Evolutionary conservation across 2,329 filamentous ascomycete genomes (phyloP).

Genomic region (Aurifilum marmelostoma): DNA sequence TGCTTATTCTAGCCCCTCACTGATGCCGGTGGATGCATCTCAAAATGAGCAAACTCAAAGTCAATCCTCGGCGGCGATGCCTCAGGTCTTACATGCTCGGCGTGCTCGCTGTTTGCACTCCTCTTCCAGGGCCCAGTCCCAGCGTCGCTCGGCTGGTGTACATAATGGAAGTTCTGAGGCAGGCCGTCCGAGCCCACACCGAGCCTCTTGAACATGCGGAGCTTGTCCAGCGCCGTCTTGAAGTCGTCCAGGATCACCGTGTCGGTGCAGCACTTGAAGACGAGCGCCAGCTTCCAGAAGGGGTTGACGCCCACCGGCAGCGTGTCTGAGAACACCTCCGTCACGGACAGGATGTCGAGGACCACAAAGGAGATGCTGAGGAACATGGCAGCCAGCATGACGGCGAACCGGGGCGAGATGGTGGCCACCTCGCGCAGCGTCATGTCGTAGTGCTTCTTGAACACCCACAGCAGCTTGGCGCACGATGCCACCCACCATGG

Average conservation of each 20-base stretch:
- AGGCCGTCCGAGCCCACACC: slow-evolving; percentile 6
- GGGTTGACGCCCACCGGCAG: slow-evolving; percentile 59
- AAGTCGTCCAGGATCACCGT: slow-evolving; percentile 70
- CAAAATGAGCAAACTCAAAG: slow-evolving; percentile 8
- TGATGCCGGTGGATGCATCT: slow-evolving; percentile 15
- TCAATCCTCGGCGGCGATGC: not conserved
- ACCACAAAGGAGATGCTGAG: slow-evolving; percentile 64
- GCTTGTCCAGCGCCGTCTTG: slow-evolving; percentile 57
- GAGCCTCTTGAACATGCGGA: slow-evolving; percentile 23
- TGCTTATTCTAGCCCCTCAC: not conserved
- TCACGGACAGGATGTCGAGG: slow-evolving; percentile 63
- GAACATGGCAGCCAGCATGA: slow-evolving; percentile 64
- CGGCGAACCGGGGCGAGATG: slow-evolving; percentile 65
- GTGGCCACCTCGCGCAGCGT: slow-evolving; percentile 58
- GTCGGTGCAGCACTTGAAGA: slow-evolving; percentile 70
- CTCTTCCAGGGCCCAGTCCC: not conserved
- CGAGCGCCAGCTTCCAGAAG: slow-evolving; percentile 65
- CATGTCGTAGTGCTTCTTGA: slow-evolving; percentile 65
- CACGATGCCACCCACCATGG: slow-evolving; percentile 72
- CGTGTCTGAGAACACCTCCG: slow-evolving; percentile 44
- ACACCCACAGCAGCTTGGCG: slow-evolving; percentile 62
- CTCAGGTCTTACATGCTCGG: slow-evolving; percentile 9
- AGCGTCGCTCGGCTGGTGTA: not conserved
- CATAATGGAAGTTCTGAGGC: not conserved
- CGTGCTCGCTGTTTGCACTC: slow-evolving; percentile 9